Evolutionary conservation across 2,329 filamentous ascomycete species (phyloP).

Genomic region (Claviceps sp.): DNA sequence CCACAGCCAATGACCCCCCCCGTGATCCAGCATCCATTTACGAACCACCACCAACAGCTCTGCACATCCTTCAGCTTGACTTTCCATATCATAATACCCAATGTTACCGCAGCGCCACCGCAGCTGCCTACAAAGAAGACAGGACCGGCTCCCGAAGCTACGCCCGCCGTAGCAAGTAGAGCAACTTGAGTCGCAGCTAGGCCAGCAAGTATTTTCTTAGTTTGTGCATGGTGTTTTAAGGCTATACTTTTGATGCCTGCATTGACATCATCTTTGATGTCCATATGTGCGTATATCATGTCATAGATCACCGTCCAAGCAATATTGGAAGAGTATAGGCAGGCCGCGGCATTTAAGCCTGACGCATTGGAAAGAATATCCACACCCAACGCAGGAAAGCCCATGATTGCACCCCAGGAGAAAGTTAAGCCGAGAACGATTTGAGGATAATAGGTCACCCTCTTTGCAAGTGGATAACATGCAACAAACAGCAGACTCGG

Average conservation of each 20-base stretch:
- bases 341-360: constrained; percentile 51
- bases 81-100: constrained; percentile 53
- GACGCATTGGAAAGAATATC: constrained; percentile 53
- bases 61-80: constrained; percentile 53
- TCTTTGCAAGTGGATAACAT: constrained; percentile 70
- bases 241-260: constrained; percentile 84
- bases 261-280: constrained; percentile 73
- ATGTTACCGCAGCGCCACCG: constrained; percentile 46
- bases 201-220: constrained; percentile 60
- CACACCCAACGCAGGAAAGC: constrained; percentile 69
- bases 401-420: constrained; percentile 81
- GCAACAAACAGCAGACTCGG: constrained; percentile 63
- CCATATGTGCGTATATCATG: constrained; percentile 90
- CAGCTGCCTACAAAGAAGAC: constrained; percentile 55
- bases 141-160: constrained; percentile 53
- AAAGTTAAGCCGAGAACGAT: constrained; percentile 73
- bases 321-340: constrained; percentile 64
- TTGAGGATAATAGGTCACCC: constrained; percentile 79
- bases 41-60: constrained; percentile 67
- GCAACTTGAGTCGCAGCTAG: constrained; percentile 56
- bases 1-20: constrained; percentile 48
- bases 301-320: constrained; percentile 84
- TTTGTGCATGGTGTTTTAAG: constrained; percentile 62
- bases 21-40: constrained; percentile 56
- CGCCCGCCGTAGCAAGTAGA: constrained; percentile 56